Evolutionary conservation across 2,329 filamentous ascomycete genomes (phyloP).

Genomic region (Apiospora kogelbergensis): DNA sequence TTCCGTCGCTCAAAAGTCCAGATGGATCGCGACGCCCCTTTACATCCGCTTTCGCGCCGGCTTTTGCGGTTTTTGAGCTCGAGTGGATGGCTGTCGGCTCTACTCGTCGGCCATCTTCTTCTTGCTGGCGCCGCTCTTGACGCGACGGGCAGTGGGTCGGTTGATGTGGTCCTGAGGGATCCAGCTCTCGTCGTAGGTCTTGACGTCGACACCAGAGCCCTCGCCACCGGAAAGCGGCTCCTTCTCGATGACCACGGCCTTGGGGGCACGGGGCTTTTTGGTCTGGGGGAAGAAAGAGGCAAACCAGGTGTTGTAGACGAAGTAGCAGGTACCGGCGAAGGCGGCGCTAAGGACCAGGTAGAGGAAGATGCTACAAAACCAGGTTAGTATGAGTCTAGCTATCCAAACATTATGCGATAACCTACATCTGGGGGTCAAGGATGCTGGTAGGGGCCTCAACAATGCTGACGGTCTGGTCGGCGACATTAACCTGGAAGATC

Average conservation of each 20-base stretch:
- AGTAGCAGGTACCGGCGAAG: constrained; percentile 83
- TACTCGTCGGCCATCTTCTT: constrained; percentile 41
- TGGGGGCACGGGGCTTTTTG: constrained; percentile 49
- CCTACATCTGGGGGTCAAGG: constrained; percentile 94
- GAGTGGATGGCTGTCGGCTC: constrained; percentile 7
- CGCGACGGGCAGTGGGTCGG: constrained; percentile 71
- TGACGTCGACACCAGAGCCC: constrained; percentile 62
- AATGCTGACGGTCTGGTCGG: constrained; percentile 79
- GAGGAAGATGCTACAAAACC: constrained; percentile 77
- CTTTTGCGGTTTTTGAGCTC: not conserved
- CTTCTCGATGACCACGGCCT: constrained; percentile 62
- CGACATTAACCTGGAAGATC: constrained; percentile 75
- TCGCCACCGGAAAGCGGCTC: constrained; percentile 68
- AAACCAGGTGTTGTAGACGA: constrained; percentile 98
- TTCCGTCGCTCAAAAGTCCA: not conserved
- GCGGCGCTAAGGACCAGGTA: constrained; percentile 83
- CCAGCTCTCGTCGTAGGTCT: constrained; percentile 89
- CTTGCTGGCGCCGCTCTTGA: constrained; percentile 56
- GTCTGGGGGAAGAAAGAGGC: constrained; percentile 92
- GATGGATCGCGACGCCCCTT: not conserved
- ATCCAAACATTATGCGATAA: constrained; percentile 5
- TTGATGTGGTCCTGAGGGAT: constrained; percentile 88
- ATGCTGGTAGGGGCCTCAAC: constrained; percentile 90
- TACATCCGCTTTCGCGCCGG: not conserved
- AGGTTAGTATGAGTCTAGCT: constrained; percentile 7